Base-by-base conservation (phyloP, 1,284 basidiomycete species). In the Puccinia brachypodii region DNA sequence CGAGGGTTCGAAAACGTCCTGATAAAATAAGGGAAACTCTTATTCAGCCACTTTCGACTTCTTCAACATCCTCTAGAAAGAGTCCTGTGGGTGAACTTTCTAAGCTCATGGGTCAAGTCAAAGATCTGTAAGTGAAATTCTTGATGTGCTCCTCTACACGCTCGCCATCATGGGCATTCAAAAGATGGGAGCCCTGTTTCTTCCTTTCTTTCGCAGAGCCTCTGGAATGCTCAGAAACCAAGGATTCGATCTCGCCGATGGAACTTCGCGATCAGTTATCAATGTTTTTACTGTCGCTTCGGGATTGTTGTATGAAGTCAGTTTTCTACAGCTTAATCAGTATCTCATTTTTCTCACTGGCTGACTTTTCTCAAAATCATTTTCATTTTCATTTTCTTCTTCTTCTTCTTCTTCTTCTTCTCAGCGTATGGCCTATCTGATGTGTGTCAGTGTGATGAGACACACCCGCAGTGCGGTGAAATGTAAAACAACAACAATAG, bases 241-340 rank as follows among this genome's bases (percentile, higher is more conserved):
- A 22, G 38, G 42, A n/a, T 13, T 58, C 36, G 78, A 81, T 53
- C 40, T 71, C 58, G 60, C 56, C 25, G 44, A 47, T 50, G 28
- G 86, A 87, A 47, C 91, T 64, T 60, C 74, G 14, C 56, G 92
- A 83, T 95, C 95, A 7, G 93, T 96, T 60, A 97, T 99, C 88
- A 99, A 99, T 86, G 96, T 99, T 84, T 99, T 99, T 88, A 99
- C 96, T 0, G 95, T 99, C 33, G 97, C 97, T 16, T 97, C 95
- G 4, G 96, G 97, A 0, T 89, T 98, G 75, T 89, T 99, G 4
- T 99, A 99, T 85, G 96, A 99, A 90, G 94, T 94, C 81, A 73
- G 86, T 47, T 16, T n/a, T n/a, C n/a, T n/a, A n/a, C n/a, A 19
- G 25, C 1, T 33, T 47, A 56, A 6, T 33, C 76, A 83, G 22